Conservation (phyloP, 257 asterid genomes). For the Solanum medicagineum region DNA sequence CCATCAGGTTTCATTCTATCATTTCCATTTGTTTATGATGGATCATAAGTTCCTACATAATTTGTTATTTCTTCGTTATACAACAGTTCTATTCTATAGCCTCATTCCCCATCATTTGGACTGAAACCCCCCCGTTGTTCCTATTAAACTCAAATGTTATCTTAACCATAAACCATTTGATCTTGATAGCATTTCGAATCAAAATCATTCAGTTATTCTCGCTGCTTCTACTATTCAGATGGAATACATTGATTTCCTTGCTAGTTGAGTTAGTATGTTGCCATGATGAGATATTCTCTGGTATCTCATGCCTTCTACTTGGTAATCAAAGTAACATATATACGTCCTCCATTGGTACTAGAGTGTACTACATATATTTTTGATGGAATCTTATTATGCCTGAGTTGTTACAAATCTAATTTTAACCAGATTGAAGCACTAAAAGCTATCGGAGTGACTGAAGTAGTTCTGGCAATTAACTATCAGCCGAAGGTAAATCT, state of each 20-base stretch:
- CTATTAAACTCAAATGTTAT: neutral
- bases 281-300: neutral
- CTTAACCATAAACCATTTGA: neutral
- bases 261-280: neutral
- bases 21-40: neutral
- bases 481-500: constrained; percentile 82
- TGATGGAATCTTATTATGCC: neutral
- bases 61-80: neutral
- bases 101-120: neutral
- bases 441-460: constrained; percentile 85
- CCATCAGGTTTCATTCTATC: constrained; percentile 64
- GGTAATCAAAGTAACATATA: neutral
- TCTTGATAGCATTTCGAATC: neutral
- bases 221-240: neutral
- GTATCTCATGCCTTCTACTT: neutral
- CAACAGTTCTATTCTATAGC: neutral
- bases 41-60: neutral
- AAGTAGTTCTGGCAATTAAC: constrained; percentile 90
- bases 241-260: neutral
- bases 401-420: neutral
- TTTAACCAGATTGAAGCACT: constrained; percentile 78
- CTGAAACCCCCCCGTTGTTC: neutral
- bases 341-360: neutral
- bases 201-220: too few relatives aligned
- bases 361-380: neutral